Percentiles rank a stretch among this genome's conserved stretches.
Evolutionary conservation across 371 early-diverging fungal genomes (phyloP).

Genomic region (Haplosporangium sp.): DNA sequence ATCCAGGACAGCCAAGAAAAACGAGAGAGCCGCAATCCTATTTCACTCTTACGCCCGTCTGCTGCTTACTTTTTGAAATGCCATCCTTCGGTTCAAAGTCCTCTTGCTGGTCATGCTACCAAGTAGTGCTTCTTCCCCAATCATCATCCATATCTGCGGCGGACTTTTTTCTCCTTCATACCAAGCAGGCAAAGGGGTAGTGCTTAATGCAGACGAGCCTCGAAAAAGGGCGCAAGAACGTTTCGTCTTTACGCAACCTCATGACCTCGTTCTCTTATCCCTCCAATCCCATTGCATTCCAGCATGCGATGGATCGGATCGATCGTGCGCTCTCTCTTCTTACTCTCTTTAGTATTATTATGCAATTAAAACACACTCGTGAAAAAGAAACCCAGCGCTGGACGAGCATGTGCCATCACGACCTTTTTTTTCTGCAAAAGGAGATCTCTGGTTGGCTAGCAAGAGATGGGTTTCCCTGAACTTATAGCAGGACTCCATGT

Average conservation of each 20-base stretch:
- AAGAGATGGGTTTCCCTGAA: not conserved
- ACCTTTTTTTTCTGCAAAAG: not conserved
- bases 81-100: constrained; percentile 4
- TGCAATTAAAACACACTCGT: not conserved
- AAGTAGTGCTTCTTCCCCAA: constrained; percentile 16
- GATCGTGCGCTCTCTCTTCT: not conserved
- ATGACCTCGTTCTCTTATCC: not conserved
- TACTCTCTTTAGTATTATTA: not conserved
- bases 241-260: not conserved
- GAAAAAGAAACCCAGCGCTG: constrained; percentile 3
- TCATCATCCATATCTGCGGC: constrained; percentile 5
- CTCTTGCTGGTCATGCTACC: constrained; percentile 20
- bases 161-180: constrained; percentile 8
- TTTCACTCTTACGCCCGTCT: not conserved
- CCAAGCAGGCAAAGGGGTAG: too few relatives aligned
- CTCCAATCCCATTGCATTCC: not conserved
- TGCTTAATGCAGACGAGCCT: too few relatives aligned
- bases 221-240: not conserved
- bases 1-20: too few relatives aligned
- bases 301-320: not conserved
- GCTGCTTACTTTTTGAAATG: not conserved
- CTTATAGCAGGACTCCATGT: too few relatives aligned
- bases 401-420: constrained; percentile 3
- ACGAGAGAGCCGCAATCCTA: not conserved
- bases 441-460: not conserved